phyloP scores from a whole-genome alignment of 176 grass and related monocot genomes.

The Hyparrhenia diplandra region DNA sequence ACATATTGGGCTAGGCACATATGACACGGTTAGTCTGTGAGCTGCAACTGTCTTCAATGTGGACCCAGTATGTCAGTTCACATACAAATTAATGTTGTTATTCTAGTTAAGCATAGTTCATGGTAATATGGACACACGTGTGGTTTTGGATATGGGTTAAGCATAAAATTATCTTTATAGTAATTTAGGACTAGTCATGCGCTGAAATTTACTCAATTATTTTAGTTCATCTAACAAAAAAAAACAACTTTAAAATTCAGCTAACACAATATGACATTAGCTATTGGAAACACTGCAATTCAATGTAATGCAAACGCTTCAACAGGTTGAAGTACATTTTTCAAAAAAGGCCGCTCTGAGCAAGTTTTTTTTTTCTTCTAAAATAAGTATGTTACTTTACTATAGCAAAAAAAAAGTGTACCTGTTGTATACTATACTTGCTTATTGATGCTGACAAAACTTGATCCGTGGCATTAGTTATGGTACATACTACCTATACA shows the following conservation, averaged over 20 bases:
- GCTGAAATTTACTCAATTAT: neutral
- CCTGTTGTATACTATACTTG: conserved; percentile 71
- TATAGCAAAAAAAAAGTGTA: conserved; percentile 19
- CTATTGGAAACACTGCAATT: neutral
- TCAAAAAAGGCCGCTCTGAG: neutral
- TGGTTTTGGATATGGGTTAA: neutral
- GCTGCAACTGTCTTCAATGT: neutral
- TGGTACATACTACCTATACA: conserved; percentile 45
- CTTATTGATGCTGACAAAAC: conserved; percentile 53
- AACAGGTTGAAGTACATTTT: neutral
- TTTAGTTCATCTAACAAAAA: neutral
- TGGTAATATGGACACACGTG: neutral
- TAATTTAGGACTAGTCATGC: neutral
- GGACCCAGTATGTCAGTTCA: neutral
- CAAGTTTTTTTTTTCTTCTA: neutral
- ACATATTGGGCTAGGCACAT: neutral
- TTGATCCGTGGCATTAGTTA: conserved; percentile 47
- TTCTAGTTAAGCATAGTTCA: neutral
- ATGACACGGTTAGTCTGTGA: neutral
- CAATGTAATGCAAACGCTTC: neutral
- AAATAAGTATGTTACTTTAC: neutral
- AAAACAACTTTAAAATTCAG: conserved; percentile 6
- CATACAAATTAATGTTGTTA: neutral
- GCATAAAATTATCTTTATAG: neutral
- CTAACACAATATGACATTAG: neutral